Percentiles rank a stretch among this genome's conserved stretches.
Conservation (phyloP, 176 grass and related monocot genomes). For the Triticum turgidum region DNA sequence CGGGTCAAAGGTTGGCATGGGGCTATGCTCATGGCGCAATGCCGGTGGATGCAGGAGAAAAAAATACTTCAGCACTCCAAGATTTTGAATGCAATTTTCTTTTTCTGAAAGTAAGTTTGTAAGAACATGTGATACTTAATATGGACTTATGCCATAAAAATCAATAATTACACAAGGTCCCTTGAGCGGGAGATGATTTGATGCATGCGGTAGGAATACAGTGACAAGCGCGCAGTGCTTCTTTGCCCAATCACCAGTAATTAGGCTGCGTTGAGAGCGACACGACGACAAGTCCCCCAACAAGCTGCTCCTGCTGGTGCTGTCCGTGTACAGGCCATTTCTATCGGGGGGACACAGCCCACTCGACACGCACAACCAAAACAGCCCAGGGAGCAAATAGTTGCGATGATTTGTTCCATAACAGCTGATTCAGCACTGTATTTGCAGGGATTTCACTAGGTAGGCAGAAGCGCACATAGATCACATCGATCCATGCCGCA, state of each 20-base stretch:
- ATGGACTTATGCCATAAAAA: too few relatives aligned
- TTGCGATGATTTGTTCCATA: neutral
- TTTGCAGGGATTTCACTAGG: neutral
- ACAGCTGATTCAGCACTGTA: neutral
- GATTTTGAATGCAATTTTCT: too few relatives aligned
- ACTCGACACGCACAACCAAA: neutral
- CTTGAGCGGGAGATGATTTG: neutral
- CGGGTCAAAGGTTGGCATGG: too few relatives aligned
- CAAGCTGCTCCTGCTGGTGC: neutral
- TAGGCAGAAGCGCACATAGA: neutral
- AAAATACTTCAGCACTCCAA: too few relatives aligned
- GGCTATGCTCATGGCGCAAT: too few relatives aligned
- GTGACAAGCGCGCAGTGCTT: neutral
- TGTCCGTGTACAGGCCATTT: slow-evolving; percentile 1
- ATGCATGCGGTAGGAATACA: neutral
- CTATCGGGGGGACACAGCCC: neutral
- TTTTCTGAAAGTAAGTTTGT: too few relatives aligned
- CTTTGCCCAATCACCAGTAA: neutral
- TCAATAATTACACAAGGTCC: too few relatives aligned
- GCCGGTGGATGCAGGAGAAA: too few relatives aligned
- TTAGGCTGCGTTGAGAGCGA: neutral
- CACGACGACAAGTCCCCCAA: neutral
- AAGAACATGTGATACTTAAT: too few relatives aligned
- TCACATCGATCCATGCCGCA: too few relatives aligned
- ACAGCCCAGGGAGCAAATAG: neutral